Conservation (phyloP, 768 basidiomycete species). For the Pleurotus cornucopiae region DNA sequence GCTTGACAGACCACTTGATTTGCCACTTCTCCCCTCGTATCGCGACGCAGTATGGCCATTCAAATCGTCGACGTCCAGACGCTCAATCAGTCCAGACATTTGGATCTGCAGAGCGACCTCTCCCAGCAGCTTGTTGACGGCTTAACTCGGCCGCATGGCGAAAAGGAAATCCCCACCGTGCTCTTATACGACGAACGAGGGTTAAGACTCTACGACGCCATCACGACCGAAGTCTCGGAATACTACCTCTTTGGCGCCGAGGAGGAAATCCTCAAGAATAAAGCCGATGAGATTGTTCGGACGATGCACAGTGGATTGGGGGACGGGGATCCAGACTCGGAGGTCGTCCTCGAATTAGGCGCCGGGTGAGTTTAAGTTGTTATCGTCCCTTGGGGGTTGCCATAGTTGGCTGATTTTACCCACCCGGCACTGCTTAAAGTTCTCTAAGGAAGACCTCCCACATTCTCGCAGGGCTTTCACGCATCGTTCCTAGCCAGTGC, state of each 20-base stretch:
- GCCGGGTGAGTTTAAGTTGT: slow-evolving; percentile 67
- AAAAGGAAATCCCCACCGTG: slow-evolving; percentile 73
- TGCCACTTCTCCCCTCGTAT: neutral
- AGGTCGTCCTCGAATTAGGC: slow-evolving; percentile 84
- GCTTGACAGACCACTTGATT: too few species aligned
- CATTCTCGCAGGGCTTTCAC: slow-evolving; percentile 69
- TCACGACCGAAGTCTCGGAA: slow-evolving; percentile 72
- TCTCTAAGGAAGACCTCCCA: slow-evolving; percentile 87
- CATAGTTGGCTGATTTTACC: neutral
- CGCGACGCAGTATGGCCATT: slow-evolving; percentile 28
- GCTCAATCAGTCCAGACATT: slow-evolving; percentile 23
- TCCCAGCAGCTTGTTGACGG: slow-evolving; percentile 48
- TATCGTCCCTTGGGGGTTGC: neutral
- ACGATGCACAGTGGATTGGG: slow-evolving; percentile 53
- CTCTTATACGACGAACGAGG: slow-evolving; percentile 87
- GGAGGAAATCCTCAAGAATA: slow-evolving; percentile 72
- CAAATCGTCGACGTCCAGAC: slow-evolving; percentile 51
- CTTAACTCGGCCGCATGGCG: slow-evolving; percentile 46
- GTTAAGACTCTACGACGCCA: slow-evolving; percentile 79
- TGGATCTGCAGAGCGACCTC: slow-evolving; percentile 29
- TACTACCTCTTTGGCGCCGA: slow-evolving; percentile 93
- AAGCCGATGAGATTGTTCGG: slow-evolving; percentile 71
- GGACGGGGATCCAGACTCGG: slow-evolving; percentile 32
- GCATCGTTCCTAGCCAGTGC: slow-evolving; percentile 33
- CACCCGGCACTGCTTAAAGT: slow-evolving; percentile 31